phyloP scores from a whole-genome alignment of 2,329 filamentous ascomycete genomes.

The Achaetomium macrosporum region DNA sequence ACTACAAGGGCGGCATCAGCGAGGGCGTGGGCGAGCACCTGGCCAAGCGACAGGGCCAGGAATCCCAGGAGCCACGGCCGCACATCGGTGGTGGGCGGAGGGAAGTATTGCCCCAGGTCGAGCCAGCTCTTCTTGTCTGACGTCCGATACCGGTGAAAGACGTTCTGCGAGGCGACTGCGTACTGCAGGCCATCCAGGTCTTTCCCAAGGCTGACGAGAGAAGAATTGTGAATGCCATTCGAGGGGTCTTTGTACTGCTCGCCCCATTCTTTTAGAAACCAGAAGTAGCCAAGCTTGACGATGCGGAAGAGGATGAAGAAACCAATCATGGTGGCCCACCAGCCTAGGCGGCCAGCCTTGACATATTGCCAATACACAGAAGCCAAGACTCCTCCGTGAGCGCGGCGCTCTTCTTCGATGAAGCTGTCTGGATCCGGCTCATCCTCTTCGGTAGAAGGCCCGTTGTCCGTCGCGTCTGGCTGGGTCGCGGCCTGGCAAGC shows the following conservation, averaged over 20 bases:
- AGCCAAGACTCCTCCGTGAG: slow-evolving; percentile 67
- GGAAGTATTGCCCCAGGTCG: slow-evolving; percentile 42
- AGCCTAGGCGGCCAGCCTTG: slow-evolving; percentile 67
- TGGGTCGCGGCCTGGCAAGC: slow-evolving; percentile 16
- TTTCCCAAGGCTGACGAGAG: background rate
- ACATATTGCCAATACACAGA: slow-evolving; percentile 81
- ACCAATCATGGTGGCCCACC: slow-evolving; percentile 63
- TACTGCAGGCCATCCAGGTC: slow-evolving; percentile 2
- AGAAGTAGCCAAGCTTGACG: slow-evolving; percentile 60
- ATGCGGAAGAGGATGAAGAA: slow-evolving; percentile 59
- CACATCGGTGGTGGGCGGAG: slow-evolving; percentile 61
- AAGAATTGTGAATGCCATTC: background rate
- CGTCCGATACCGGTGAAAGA: slow-evolving; percentile 8
- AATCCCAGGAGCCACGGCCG: slow-evolving; percentile 70
- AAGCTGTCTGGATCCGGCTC: slow-evolving; percentile 65
- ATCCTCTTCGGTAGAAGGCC: slow-evolving; percentile 37
- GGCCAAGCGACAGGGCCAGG: slow-evolving; percentile 55
- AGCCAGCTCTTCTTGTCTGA: slow-evolving; percentile 20
- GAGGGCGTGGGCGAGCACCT: slow-evolving; percentile 54
- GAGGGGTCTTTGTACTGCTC: slow-evolving; percentile 56
- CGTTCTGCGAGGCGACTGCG: slow-evolving; percentile 6
- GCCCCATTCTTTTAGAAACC: slow-evolving; percentile 84
- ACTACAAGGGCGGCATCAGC: slow-evolving; percentile 64
- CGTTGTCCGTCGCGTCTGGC: slow-evolving; percentile 29
- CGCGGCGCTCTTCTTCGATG: slow-evolving; percentile 70